Base-by-base conservation (phyloP, 805 yeast species). In the Yarrowia keelungensis region DNA sequence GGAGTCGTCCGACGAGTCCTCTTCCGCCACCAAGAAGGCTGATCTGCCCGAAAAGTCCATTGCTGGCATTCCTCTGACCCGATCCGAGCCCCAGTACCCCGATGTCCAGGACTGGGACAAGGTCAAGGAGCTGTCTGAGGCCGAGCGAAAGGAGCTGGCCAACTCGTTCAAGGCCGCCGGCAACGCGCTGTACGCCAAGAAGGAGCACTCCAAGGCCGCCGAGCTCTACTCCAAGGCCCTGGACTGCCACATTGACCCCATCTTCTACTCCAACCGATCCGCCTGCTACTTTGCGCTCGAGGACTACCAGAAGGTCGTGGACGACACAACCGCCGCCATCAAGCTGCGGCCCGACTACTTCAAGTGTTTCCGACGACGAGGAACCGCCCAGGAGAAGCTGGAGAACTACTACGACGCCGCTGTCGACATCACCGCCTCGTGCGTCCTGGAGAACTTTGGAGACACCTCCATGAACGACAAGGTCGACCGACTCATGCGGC, bases 351-450 rank as follows among this genome's bases (percentile, higher is more conserved):
- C 97, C 12, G 94, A 90, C 77, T 94, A 95, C 81, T 82, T 91
- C 75, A 95, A 95, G 82, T 95, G 98, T 79, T 83, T 92, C 71
- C 82, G 91, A 75, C 91, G 99, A 81, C 89, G 99, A 80, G 97
- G 97, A 42, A 86, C 89, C 73, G 97, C 98, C 41, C 89, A 89
- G 78, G 99, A 95, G 81, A 85, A 86, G 72, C 79, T 92, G 71
- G 97, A 87, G 74, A 82, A 84, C 72, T 92, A 85, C 79, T 85
- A 87, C 56, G 97, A 93, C 70, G 93, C 99, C 54, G 88, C 92
- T 86, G 87, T 89, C 79, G 99, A 95, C 80, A 85, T 90, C 78
- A 93, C 98, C 67, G 92, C 96, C 2, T 85, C 93, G 74, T 88
- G 97, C 62, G 85, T 95, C 70, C 86, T 87, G 77, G 95, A 95